These are phyloP conservation scores for Casuarina equisetifolia DNA, from an alignment of 306 rosid genomes.

Conservation along the genomic window DNA sequence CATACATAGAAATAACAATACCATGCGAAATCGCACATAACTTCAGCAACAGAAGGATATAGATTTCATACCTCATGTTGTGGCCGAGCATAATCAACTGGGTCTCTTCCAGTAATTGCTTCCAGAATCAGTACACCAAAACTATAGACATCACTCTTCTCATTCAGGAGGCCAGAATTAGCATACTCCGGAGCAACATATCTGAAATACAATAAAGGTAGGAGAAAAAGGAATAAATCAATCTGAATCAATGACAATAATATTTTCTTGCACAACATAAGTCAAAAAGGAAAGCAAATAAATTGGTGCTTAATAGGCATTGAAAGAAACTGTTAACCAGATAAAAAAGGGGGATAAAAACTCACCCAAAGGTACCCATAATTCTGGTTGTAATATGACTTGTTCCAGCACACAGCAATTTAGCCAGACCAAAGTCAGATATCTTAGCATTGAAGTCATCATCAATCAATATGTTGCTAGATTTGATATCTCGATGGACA, in stretches of 20 bases:
- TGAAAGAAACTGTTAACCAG: background rate
- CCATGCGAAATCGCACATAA: background rate
- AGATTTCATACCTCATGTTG: conserved; percentile 59
- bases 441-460: conserved; percentile 89
- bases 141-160: conserved; percentile 90
- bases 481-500: conserved; percentile 90
- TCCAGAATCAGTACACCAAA: conserved; percentile 78
- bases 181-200: conserved; percentile 98
- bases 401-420: conserved; percentile 81
- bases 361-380: conserved; percentile 99
- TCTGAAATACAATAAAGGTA: conserved; percentile 46
- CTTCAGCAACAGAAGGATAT: conserved; percentile 12
- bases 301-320: background rate
- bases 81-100: conserved; percentile 80
- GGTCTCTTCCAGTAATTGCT: conserved; percentile 91
- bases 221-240: background rate
- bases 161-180: conserved; percentile 84
- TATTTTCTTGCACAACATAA: conserved; percentile 8
- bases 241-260: conserved; percentile 16
- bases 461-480: conserved; percentile 88
- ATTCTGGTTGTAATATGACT: conserved; percentile 92
- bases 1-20: background rate
- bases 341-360: background rate
- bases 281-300: background rate
- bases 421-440: conserved; percentile 94